phyloP scores from a whole-genome alignment of 2,329 filamentous ascomycete genomes.

The Kalmusia sp. region DNA sequence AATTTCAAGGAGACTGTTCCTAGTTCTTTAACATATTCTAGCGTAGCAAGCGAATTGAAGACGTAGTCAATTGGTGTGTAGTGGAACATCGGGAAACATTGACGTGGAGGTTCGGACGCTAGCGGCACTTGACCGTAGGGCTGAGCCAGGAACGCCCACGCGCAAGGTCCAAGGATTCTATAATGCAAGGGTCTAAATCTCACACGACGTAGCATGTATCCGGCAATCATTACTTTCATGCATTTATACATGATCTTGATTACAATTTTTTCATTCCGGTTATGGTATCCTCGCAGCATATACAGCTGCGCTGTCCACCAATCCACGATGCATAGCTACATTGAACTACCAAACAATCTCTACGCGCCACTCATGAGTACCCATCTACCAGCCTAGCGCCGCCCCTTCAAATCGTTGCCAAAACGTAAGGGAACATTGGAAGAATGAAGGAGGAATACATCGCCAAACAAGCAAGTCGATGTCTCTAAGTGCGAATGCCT shows the following conservation, averaged over 20 bases:
- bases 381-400: constrained; percentile 42
- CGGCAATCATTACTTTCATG: no score
- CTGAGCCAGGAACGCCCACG: constrained; percentile 15
- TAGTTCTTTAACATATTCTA: constrained; percentile 2
- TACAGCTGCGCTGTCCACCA: constrained; percentile 29
- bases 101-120: constrained; percentile 44
- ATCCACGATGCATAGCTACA: constrained; percentile 35
- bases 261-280: constrained; percentile 37
- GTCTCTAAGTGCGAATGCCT: constrained; percentile 37
- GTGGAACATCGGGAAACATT: constrained; percentile 21
- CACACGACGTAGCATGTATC: not conserved
- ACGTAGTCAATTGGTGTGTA: not conserved
- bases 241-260: not conserved
- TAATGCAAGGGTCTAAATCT: not conserved
- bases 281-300: constrained; percentile 32
- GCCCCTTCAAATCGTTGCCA: constrained; percentile 30
- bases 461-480: constrained; percentile 33
- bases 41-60: constrained; percentile 3
- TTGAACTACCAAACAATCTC: constrained; percentile 32
- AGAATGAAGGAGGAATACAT: constrained; percentile 37
- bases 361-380: constrained; percentile 29
- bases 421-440: constrained; percentile 25
- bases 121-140: constrained; percentile 29
- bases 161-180: not conserved
- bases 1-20: not conserved